Evolutionary conservation across 805 yeast species (phyloP).

Genomic region (Kazachstania africana): DNA sequence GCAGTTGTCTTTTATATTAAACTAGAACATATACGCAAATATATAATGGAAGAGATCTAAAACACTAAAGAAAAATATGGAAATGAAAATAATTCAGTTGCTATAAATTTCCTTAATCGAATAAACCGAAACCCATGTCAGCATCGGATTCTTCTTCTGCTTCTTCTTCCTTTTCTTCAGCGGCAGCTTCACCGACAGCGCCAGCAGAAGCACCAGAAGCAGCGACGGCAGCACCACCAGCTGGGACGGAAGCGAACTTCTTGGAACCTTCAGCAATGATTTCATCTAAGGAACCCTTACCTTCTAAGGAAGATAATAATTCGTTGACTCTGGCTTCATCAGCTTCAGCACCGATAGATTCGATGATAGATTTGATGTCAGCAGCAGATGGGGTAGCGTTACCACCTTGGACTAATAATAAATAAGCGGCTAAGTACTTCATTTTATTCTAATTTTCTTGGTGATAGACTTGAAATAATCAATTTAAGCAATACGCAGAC

Average conservation of each 20-base stretch:
- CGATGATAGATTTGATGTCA: conserved; percentile 60
- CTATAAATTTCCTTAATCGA: conserved; percentile 48
- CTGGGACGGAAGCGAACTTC: conserved; percentile 35
- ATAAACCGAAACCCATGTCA: conserved; percentile 89
- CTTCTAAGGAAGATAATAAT: conserved; percentile 66
- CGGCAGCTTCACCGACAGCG: conserved; percentile 35
- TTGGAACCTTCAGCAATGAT: conserved; percentile 46
- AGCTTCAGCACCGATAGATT: conserved; percentile 70
- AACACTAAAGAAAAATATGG: not conserved
- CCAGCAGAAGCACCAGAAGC: conserved; percentile 36
- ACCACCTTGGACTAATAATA: conserved; percentile 81
- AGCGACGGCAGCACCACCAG: conserved; percentile 33
- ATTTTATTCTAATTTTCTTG: conserved; percentile 27
- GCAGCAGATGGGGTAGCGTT: conserved; percentile 70
- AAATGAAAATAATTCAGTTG: conserved; percentile 22
- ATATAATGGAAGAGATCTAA: too few relatives aligned
- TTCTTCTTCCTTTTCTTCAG: conserved; percentile 48
- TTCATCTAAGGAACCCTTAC: conserved; percentile 63
- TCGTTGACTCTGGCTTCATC: conserved; percentile 64
- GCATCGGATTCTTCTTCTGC: conserved; percentile 61
- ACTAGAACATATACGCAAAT: too few relatives aligned
- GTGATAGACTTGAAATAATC: conserved; percentile 23
- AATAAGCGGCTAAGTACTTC: conserved; percentile 92
- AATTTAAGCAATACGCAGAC: conserved; percentile 31
- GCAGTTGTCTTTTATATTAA: too few relatives aligned